Conservation (phyloP, 345 rosid species). For the Microcos paniculata region DNA sequence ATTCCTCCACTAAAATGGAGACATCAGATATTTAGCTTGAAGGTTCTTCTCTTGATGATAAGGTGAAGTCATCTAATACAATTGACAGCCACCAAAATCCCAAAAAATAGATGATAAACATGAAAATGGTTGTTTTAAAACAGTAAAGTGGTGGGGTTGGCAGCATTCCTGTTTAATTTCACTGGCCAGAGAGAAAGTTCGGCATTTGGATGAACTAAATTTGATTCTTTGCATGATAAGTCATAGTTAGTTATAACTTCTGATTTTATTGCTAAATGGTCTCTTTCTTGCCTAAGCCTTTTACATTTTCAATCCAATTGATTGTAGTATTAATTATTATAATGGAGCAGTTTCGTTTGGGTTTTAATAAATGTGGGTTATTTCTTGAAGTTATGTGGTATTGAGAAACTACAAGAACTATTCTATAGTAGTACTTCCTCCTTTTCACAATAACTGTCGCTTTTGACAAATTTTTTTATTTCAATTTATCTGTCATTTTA, state of each 20-base stretch:
- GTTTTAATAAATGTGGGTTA: neutral
- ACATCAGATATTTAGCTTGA: neutral
- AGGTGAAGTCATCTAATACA: neutral
- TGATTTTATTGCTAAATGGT: neutral
- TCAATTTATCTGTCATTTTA: too few species aligned
- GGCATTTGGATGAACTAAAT: neutral
- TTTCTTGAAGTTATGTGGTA: neutral
- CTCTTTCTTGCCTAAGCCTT: neutral
- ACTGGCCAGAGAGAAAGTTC: neutral
- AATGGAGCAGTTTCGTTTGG: neutral
- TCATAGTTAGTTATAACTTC: constrained; percentile 4
- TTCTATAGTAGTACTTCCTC: too few species aligned
- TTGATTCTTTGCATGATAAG: neutral
- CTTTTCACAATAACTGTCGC: too few species aligned
- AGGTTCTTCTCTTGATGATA: neutral
- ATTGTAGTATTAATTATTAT: neutral
- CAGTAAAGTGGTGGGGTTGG: neutral
- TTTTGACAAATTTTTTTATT: too few species aligned
- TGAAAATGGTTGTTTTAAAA: neutral
- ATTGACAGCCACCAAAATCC: neutral
- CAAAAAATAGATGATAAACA: neutral
- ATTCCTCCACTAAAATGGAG: neutral
- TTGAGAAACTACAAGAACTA: neutral
- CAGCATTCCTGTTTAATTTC: neutral
- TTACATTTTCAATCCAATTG: neutral